A percentile compares a stretch with the other conserved stretches of the same genome.
These are phyloP conservation scores for Leishmania amazonensis DNA, from an alignment of 208 protist species.

Conservation along the genomic window DNA sequence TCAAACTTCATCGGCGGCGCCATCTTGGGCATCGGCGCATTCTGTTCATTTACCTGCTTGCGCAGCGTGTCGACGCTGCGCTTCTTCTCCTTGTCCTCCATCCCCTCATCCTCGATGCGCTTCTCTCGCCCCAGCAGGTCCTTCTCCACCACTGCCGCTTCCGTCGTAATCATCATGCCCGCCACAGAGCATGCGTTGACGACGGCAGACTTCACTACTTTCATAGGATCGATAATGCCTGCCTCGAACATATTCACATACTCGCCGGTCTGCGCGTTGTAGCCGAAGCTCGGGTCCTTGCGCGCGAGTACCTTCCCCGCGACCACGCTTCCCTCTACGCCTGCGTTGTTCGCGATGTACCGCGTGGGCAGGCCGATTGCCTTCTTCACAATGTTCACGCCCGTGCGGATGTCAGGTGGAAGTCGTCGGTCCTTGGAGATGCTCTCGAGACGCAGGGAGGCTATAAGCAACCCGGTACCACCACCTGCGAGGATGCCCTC, in stretches of 20 bases:
- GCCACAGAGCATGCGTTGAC: slow-evolving; percentile 98
- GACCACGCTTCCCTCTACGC: slow-evolving; percentile 97
- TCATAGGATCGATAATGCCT: slow-evolving; percentile 99
- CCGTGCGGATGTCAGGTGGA: slow-evolving; percentile 71
- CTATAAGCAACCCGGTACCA: slow-evolving; percentile 97
- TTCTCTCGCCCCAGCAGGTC: slow-evolving; percentile 51
- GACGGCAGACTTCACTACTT: slow-evolving; percentile 98
- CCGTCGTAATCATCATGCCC: slow-evolving; percentile 99
- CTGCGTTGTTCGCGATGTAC: slow-evolving; percentile 98
- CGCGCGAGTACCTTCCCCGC: slow-evolving; percentile 95
- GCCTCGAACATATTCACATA: slow-evolving; percentile 98
- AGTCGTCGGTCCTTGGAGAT: slow-evolving; percentile 79
- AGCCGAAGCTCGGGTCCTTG: slow-evolving; percentile 92
- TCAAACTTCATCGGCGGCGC: slow-evolving; percentile 88
- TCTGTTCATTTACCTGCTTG: slow-evolving; percentile 75
- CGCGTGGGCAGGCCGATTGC: slow-evolving; percentile 84
- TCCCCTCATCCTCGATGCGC: slow-evolving; percentile 81
- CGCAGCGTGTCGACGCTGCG: slow-evolving; percentile 69
- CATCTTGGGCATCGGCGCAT: slow-evolving; percentile 82
- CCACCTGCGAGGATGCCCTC: slow-evolving; percentile 99
- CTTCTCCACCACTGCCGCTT: slow-evolving; percentile 96
- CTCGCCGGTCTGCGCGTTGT: slow-evolving; percentile 94
- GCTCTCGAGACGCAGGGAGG: slow-evolving; percentile 80
- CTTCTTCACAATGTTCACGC: slow-evolving; percentile 83
- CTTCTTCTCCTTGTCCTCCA: slow-evolving; percentile 83